These are phyloP conservation scores for Diaporthe vexans DNA, from an alignment of 2,329 filamentous ascomycete species.

Conservation along the genomic window DNA sequence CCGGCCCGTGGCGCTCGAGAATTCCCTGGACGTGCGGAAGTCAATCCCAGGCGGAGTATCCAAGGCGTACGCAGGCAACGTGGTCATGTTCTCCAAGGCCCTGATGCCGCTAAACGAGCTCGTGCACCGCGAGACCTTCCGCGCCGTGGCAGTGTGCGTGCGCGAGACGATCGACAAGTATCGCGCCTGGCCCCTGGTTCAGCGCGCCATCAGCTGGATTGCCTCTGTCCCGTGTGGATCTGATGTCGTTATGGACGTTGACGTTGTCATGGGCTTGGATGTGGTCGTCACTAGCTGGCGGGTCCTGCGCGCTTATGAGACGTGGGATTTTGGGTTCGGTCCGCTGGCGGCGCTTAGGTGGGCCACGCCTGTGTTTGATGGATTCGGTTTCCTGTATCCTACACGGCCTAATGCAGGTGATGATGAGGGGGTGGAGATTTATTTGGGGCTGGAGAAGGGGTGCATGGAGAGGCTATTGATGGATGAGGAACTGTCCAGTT, in stretches of 20 bases:
- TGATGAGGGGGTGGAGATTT: constrained; percentile 32
- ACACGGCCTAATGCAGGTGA: not conserved
- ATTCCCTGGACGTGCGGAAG: constrained; percentile 21
- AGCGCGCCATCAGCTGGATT: constrained; percentile 15
- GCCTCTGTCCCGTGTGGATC: not conserved
- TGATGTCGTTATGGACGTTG: constrained; percentile 26
- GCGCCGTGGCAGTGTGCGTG: constrained; percentile 22
- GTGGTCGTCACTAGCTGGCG: constrained; percentile 20
- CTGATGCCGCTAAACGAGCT: constrained; percentile 11
- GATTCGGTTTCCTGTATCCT: constrained; percentile 28
- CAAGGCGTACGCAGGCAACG: constrained; percentile 10
- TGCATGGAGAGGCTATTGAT: constrained; percentile 19
- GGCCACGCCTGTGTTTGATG: constrained; percentile 32
- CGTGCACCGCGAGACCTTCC: not conserved
- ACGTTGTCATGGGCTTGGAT: constrained; percentile 17
- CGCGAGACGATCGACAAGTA: constrained; percentile 14
- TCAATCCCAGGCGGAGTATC: constrained; percentile 9
- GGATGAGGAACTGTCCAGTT: constrained; percentile 16
- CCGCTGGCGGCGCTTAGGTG: constrained; percentile 15
- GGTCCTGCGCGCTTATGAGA: constrained; percentile 25
- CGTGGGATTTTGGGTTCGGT: constrained; percentile 23
- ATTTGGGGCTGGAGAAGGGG: constrained; percentile 21
- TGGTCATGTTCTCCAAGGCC: constrained; percentile 34
- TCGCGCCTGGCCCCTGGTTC: constrained; percentile 6
- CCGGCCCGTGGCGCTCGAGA: constrained; percentile 22